Base-by-base conservation (phyloP, 306 rosid species). In the Alnus rubra region DNA sequence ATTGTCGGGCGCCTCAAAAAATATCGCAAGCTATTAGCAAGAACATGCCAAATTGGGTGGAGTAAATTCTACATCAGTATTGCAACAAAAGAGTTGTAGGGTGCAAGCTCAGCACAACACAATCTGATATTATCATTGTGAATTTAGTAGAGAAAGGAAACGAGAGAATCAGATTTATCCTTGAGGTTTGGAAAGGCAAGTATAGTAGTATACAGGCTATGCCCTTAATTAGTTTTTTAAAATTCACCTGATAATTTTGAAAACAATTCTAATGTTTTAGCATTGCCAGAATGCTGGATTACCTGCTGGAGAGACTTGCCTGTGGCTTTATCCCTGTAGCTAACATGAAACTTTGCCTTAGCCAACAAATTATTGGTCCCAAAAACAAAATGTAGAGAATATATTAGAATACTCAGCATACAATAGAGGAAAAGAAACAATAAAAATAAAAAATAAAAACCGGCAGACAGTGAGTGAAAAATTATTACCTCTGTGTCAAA, bases 341-440 rank as follows among this genome's bases (percentile, higher is more conserved):
- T 90, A 67, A 94, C 97, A 79, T 94, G 97, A 84, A 94, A 94
- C 76, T 87, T 92, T 64, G 97, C 91, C 90, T 94, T 94, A 3
- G 97, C 98, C 90, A 94, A 86, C 74, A 94, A 82, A 49, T 97
- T 97, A 97, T 90, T 75, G 19, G 56, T 80, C 69, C 69, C 44
- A 69, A 42, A 69, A 77, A 77, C 78, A 70, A 74, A 54, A n/a
- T n/a, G n/a, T n/a, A n/a, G n/a, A n/a, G n/a, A n/a, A n/a, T n/a
- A n/a, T n/a, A n/a, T n/a, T n/a, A n/a, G n/a, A n/a, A n/a, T n/a
- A n/a, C n/a, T n/a, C n/a, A n/a, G n/a, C n/a, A n/a, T n/a, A n/a
- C n/a, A n/a, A n/a, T n/a, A 62, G 31, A 65, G 39, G 65, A 45
- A 23, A 33, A 7, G 19, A 48, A n/a, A 47, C 58, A 14, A 55